Evolutionary conservation across 768 basidiomycete species (phyloP).

Genomic region (Grammothele lineata): DNA sequence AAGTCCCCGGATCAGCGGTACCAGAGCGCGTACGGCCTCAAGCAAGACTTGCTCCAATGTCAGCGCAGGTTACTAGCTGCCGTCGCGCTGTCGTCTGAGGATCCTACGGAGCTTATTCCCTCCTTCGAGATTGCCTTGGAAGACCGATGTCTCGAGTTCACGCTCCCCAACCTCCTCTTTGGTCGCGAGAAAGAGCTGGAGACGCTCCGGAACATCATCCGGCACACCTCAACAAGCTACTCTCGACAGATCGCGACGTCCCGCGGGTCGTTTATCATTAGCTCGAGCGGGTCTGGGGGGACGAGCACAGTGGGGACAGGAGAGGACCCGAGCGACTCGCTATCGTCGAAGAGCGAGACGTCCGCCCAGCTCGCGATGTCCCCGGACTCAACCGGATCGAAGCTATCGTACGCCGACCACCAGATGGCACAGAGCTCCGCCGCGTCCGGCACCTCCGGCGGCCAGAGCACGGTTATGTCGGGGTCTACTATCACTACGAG

Average conservation of each 20-base stretch:
- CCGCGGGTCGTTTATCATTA: slow-evolving; percentile 37
- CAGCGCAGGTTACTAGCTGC: slow-evolving; percentile 58
- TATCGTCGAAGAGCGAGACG: slow-evolving; percentile 37
- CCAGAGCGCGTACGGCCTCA: slow-evolving; percentile 68
- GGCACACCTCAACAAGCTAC: slow-evolving; percentile 51
- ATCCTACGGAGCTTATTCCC: slow-evolving; percentile 65
- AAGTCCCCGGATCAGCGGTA: slow-evolving; percentile 69
- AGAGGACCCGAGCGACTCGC: slow-evolving; percentile 30
- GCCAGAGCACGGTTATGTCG: slow-evolving; percentile 22
- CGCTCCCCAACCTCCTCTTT: slow-evolving; percentile 65
- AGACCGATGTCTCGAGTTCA: slow-evolving; percentile 69
- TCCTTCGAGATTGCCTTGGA: slow-evolving; percentile 60
- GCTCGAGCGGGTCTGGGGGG: slow-evolving; percentile 27
- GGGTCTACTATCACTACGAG: slow-evolving; percentile 32
- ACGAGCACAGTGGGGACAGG: slow-evolving; percentile 9
- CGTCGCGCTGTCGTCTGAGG: slow-evolving; percentile 52
- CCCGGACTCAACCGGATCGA: slow-evolving; percentile 18
- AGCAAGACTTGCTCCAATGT: slow-evolving; percentile 62
- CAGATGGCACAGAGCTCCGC: slow-evolving; percentile 2
- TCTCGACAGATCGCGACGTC: slow-evolving; percentile 46
- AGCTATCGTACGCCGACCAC: slow-evolving; percentile 13
- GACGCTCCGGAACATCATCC: slow-evolving; percentile 56
- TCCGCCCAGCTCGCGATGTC: slow-evolving; percentile 10
- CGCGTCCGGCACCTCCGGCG: slow-evolving; percentile 7
- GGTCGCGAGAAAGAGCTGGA: slow-evolving; percentile 72